These are phyloP conservation scores for Extremus antarcticus DNA, from an alignment of 495 filamentous ascomycete species.

Conservation along the genomic window DNA sequence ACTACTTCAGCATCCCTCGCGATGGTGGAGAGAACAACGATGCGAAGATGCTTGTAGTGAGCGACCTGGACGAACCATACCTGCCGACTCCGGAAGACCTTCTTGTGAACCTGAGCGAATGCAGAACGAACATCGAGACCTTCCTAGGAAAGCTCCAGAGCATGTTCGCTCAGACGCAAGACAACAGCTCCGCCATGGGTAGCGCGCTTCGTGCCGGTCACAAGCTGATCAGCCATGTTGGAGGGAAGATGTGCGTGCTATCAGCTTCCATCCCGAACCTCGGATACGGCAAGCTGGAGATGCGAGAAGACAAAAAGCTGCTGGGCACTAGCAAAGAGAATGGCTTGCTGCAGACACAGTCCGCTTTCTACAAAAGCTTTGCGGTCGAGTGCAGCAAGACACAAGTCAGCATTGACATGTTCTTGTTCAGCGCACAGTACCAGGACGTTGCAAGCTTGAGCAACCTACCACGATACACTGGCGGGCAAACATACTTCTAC, in stretches of 20 bases:
- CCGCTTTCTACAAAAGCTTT: slow-evolving; percentile 97
- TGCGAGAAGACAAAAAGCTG: slow-evolving; percentile 93
- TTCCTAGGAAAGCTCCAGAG: slow-evolving; percentile 86
- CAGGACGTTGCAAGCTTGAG: slow-evolving; percentile 94
- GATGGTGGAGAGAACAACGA: slow-evolving; percentile 75
- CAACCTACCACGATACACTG: slow-evolving; percentile 89
- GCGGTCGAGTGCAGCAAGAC: slow-evolving; percentile 98
- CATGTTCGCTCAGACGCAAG: slow-evolving; percentile 95
- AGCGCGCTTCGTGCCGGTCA: slow-evolving; percentile 86
- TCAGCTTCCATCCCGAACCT: slow-evolving; percentile 84
- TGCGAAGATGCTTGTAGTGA: slow-evolving; percentile 85
- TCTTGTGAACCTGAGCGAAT: slow-evolving; percentile 82
- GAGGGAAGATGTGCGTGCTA: slow-evolving; percentile 87
- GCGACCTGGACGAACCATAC: slow-evolving; percentile 94
- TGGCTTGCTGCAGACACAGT: slow-evolving; percentile 75
- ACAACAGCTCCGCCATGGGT: slow-evolving; percentile 77
- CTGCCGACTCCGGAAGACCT: slow-evolving; percentile 86
- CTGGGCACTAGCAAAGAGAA: slow-evolving; percentile 90
- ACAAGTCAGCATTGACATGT: slow-evolving; percentile 98
- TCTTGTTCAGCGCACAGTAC: slow-evolving; percentile 93
- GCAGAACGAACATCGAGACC: slow-evolving; percentile 75
- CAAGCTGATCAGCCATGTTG: slow-evolving; percentile 84
- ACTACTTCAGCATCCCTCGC: slow-evolving; percentile 89
- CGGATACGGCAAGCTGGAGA: slow-evolving; percentile 79
- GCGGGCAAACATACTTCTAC: slow-evolving; percentile 97